These are phyloP conservation scores for Phytophthora uliginosa DNA, from an alignment of 352 stramenopile genomes.

Conservation along the genomic window DNA sequence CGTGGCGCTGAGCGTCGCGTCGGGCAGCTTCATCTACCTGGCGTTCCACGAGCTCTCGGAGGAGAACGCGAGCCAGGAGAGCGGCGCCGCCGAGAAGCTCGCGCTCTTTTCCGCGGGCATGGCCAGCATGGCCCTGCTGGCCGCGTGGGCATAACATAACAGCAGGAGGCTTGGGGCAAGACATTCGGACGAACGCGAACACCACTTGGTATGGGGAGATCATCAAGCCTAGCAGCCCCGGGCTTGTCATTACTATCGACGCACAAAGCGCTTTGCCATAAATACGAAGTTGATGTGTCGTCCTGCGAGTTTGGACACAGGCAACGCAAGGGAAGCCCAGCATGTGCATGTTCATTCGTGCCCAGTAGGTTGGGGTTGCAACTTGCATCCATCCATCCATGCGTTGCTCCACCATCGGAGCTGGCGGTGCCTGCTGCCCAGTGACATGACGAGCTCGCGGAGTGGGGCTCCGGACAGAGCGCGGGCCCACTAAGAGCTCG, in stretches of 20 bases:
- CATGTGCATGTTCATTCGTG: neutral
- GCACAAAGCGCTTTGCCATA: slow-evolving; percentile 10
- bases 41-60: slow-evolving; percentile 77
- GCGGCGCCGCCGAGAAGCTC: slow-evolving; percentile 55
- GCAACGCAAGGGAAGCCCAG: neutral
- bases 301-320: slow-evolving; percentile 25
- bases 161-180: slow-evolving; percentile 16
- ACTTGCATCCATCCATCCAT: slow-evolving; percentile 12
- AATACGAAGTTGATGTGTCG: slow-evolving; percentile 14
- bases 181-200: slow-evolving; percentile 4
- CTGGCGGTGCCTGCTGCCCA: slow-evolving; percentile 5
- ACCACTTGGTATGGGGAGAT: slow-evolving; percentile 24
- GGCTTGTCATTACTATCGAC: slow-evolving; percentile 20
- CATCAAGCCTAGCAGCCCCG: neutral
- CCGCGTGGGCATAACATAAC: slow-evolving; percentile 50
- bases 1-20: slow-evolving; percentile 62
- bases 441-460: slow-evolving; percentile 20
- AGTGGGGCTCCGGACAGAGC: slow-evolving; percentile 15
- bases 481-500: slow-evolving; percentile 5
- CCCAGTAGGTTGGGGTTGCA: slow-evolving; percentile 4
- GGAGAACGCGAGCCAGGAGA: slow-evolving; percentile 52
- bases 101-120: slow-evolving; percentile 59
- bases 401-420: slow-evolving; percentile 13
- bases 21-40: slow-evolving; percentile 77
- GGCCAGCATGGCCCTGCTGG: slow-evolving; percentile 60